phyloP scores from a whole-genome alignment of 306 rosid genomes.

The Quercus parvula region DNA sequence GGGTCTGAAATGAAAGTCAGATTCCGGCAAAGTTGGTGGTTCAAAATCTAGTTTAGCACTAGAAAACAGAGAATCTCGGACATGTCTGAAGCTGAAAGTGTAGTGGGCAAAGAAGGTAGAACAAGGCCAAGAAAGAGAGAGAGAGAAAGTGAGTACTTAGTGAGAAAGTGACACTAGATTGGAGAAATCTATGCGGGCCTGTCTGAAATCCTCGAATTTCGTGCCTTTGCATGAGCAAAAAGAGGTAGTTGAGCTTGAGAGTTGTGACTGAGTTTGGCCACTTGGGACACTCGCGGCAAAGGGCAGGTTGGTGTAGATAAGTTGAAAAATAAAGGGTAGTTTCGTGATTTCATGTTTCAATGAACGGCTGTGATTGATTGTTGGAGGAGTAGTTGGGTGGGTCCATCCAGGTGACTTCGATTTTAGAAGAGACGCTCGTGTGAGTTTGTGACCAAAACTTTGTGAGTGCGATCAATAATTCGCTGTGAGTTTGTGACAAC shows the following conservation, averaged over 20 bases:
- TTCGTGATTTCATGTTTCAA: neutral
- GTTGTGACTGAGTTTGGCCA: no score
- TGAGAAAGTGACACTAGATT: conserved; percentile 18
- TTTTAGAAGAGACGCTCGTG: conserved; percentile 3
- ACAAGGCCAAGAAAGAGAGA: neutral
- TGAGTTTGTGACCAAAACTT: neutral
- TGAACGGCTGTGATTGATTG: conserved; percentile 21
- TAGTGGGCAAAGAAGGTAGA: neutral
- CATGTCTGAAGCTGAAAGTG: neutral
- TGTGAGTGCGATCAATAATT: neutral
- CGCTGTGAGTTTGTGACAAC: neutral
- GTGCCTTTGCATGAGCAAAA: conserved; percentile 38
- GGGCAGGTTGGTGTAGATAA: neutral
- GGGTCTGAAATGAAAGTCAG: conserved; percentile 18
- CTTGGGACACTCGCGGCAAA: conserved; percentile 1
- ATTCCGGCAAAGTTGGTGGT: neutral
- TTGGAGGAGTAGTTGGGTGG: neutral
- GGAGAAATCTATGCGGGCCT: conserved; percentile 15
- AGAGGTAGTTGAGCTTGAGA: neutral
- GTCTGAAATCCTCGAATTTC: conserved; percentile 27
- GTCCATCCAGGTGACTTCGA: neutral
- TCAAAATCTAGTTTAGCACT: neutral
- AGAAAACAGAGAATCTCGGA: neutral
- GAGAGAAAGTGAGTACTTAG: neutral
- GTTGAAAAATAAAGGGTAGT: neutral